phyloP scores from a whole-genome alignment of 306 rosid genomes.

The Acmispon strigosus region DNA sequence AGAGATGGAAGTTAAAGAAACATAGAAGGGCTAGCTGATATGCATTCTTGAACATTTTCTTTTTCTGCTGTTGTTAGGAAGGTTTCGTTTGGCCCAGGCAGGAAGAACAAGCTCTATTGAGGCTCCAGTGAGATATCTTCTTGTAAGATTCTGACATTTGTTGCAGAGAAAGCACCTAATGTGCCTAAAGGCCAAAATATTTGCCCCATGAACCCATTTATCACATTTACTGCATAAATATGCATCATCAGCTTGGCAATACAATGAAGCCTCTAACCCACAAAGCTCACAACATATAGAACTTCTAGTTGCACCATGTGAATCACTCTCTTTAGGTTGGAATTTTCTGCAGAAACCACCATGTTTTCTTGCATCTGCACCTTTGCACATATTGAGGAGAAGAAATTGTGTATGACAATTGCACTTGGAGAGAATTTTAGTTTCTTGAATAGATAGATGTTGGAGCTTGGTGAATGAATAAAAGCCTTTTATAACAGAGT shows the following conservation, averaged over 20 bases:
- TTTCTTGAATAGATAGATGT: conserved; percentile 12
- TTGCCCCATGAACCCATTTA: conserved; percentile 65
- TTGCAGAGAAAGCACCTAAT: conserved; percentile 68
- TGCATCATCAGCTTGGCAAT: conserved; percentile 75
- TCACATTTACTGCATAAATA: conserved; percentile 71
- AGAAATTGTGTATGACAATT: conserved; percentile 1
- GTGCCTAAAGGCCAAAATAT: conserved; percentile 64
- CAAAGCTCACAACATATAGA: conserved; percentile 61
- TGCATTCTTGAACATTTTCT: conserved; percentile 24
- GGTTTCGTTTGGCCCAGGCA: conserved; percentile 12
- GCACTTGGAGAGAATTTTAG: not conserved
- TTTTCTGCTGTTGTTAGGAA: conserved; percentile 11
- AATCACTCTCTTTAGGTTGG: conserved; percentile 11
- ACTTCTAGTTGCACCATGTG: not conserved
- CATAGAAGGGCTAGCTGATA: conserved; percentile 22
- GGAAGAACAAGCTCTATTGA: conserved; percentile 53
- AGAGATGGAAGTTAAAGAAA: conserved; percentile 19
- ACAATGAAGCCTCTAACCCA: conserved; percentile 49
- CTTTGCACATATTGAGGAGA: conserved; percentile 53
- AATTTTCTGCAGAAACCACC: conserved; percentile 3
- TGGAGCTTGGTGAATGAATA: not conserved
- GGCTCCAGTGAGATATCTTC: conserved; percentile 50
- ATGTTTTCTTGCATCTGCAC: conserved; percentile 30
- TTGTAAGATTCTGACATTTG: conserved; percentile 57
- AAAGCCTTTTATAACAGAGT: conserved; percentile 29